These are phyloP conservation scores for Citropsis articulata DNA, from an alignment of 345 rosid genomes.

Conservation along the genomic window DNA sequence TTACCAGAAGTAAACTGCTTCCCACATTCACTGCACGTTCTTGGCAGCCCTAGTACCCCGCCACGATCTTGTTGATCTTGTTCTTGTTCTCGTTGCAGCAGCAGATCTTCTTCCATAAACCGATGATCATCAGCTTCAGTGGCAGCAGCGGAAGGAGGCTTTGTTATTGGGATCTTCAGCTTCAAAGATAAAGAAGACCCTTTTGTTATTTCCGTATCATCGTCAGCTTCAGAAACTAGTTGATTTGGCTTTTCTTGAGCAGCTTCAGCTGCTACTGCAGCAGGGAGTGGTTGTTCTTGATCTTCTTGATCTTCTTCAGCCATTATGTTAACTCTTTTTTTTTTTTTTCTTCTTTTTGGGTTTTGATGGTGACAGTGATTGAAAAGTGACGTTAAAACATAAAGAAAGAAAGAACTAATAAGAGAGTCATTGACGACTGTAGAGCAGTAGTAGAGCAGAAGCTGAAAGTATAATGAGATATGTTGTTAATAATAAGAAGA, in stretches of 20 bases:
- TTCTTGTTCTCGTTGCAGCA: no score
- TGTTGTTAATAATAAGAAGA: neutral
- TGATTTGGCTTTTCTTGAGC: neutral
- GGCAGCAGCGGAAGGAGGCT: neutral
- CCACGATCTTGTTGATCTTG: neutral
- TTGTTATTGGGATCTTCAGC: neutral
- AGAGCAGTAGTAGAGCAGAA: neutral
- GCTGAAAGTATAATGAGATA: neutral
- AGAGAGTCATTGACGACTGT: neutral
- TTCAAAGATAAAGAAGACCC: neutral
- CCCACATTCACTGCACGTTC: conserved; percentile 32
- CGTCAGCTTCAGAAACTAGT: neutral
- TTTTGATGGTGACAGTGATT: neutral
- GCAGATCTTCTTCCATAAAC: neutral
- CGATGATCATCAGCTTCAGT: neutral
- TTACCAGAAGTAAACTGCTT: conserved; percentile 46
- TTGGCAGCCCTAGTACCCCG: neutral
- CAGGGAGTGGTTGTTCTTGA: neutral
- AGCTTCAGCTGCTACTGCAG: neutral
- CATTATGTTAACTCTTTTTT: neutral
- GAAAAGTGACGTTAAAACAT: neutral
- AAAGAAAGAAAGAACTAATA: neutral
- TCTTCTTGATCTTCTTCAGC: neutral
- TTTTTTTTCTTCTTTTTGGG: neutral
- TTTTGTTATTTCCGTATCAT: neutral